Evolutionary conservation across 2,329 filamentous ascomycete species (phyloP), one percentile per base, ranked within the genome.

Genomic region (Cordyceps tenuipes): DNA sequence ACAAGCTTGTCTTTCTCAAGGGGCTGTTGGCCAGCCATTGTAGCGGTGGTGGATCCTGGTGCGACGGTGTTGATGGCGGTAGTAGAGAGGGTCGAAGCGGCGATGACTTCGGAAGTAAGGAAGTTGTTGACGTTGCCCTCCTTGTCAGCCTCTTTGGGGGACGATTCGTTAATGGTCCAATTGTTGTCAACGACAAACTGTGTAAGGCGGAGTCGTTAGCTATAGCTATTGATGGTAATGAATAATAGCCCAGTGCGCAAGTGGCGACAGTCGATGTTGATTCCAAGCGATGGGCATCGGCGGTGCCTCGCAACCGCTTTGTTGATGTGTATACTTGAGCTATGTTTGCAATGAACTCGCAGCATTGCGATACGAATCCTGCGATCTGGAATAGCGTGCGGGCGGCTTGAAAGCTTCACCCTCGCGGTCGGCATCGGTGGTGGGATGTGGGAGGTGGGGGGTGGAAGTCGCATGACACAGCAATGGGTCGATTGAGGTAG

Each of bases 181-280:
- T 83, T 84, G 66, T 89, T 90, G 82, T 99, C 91, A 66, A 97
- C 93, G 68, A 99, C 89, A 74, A 96, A 99, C 93, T 97, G 72
- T 59, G 68, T 44, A 57, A 36, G 23, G 12, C 23, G 19, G 23
- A 50, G 39, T 1, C 13, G 51, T 55, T 47, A 56, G 46, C 31
- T 15, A 26, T 41, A 17, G 17, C 23, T n/a, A 48, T 31, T 36
- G 10, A 12, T 2, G 26, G 19, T 9, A 34, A 23, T 44, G 47
- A 23, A 44, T 34, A 23, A 36, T 41, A 31, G n/a, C 49, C 8
- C 21, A 19, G 21, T 26, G 48, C 36, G 47, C 26, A 50, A 58
- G 39, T 57, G 54, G 46, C 19, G 31, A 41, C 29, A 44, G 21
- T 41, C 23, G 15, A 50, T 10, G 17, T 36, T 19, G 26, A 31